These are phyloP conservation scores for Gastrodia elata DNA, from an alignment of 106 monocot species.

Conservation along the genomic window DNA sequence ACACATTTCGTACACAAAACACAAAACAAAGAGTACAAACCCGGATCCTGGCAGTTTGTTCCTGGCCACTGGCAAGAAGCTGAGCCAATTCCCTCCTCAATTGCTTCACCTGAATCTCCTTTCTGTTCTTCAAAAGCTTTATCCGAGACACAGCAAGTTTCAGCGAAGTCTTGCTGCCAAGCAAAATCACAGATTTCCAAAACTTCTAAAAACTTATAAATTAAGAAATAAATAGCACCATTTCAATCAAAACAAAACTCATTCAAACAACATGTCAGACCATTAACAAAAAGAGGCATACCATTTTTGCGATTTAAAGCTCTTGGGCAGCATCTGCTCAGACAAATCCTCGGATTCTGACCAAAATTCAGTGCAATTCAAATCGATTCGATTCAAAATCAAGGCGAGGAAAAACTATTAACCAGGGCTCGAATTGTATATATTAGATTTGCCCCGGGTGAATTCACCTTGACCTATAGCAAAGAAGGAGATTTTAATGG, in stretches of 20 bases:
- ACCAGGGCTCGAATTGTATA: neutral
- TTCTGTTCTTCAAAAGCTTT: constrained; percentile 77
- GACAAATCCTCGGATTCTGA: constrained; percentile 4
- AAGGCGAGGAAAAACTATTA: neutral
- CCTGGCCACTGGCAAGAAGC: constrained; percentile 61
- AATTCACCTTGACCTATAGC: neutral
- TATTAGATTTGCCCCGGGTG: neutral
- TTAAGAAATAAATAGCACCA: neutral
- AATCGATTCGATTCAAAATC: neutral
- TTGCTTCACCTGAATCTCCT: constrained; percentile 39
- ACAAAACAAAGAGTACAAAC: constrained; percentile 19
- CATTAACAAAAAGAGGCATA: constrained; percentile 7
- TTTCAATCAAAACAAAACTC: neutral
- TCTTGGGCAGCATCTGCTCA: constrained; percentile 39
- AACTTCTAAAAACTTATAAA: neutral
- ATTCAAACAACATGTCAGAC: neutral
- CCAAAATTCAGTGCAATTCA: neutral
- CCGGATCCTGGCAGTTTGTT: constrained; percentile 82
- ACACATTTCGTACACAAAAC: neutral
- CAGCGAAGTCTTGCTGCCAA: constrained; percentile 82
- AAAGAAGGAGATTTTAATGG: neutral
- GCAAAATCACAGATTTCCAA: neutral
- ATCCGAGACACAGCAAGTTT: constrained; percentile 62
- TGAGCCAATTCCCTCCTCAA: constrained; percentile 72
- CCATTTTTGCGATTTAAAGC: constrained; percentile 70